Evolutionary conservation across 257 asterid species (phyloP).

Genomic region (Petunia secreta): DNA sequence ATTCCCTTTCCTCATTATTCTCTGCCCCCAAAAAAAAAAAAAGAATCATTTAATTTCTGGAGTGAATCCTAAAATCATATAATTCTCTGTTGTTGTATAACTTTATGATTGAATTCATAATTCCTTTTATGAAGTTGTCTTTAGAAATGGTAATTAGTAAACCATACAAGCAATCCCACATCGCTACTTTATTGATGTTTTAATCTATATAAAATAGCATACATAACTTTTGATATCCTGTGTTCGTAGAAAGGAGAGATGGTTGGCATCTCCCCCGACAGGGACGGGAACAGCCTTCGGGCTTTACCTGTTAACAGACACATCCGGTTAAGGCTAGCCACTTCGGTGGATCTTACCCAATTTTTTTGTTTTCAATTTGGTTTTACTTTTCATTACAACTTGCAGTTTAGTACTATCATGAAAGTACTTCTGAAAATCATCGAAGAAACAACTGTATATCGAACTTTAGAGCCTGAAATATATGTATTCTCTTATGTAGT

Average conservation of each 20-base stretch:
- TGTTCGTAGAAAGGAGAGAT: constrained; percentile 45
- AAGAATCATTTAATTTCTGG: not conserved
- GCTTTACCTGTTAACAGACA: constrained; percentile 33
- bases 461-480: too few relatives aligned
- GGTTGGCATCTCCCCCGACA: constrained; percentile 55
- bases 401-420: not conserved
- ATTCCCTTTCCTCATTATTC: not conserved
- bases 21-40: not conserved
- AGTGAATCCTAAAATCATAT: not conserved
- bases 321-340: constrained; percentile 43
- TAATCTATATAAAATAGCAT: not conserved
- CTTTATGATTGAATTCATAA: not conserved
- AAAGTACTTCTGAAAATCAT: not conserved
- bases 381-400: too few relatives aligned
- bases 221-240: fast-evolving
- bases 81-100: not conserved
- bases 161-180: constrained; percentile 4
- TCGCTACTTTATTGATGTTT: fast-evolving
- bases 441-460: not conserved
- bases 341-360: constrained; percentile 39
- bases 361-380: not conserved
- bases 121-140: not conserved
- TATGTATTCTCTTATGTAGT: too few relatives aligned
- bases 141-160: not conserved
- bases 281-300: constrained; percentile 43